A percentile compares a stretch with the other conserved stretches of the same genome.
These are phyloP conservation scores for Colletotrichum sansevieriae DNA, from an alignment of 2,329 filamentous ascomycete genomes.

Conservation along the genomic window DNA sequence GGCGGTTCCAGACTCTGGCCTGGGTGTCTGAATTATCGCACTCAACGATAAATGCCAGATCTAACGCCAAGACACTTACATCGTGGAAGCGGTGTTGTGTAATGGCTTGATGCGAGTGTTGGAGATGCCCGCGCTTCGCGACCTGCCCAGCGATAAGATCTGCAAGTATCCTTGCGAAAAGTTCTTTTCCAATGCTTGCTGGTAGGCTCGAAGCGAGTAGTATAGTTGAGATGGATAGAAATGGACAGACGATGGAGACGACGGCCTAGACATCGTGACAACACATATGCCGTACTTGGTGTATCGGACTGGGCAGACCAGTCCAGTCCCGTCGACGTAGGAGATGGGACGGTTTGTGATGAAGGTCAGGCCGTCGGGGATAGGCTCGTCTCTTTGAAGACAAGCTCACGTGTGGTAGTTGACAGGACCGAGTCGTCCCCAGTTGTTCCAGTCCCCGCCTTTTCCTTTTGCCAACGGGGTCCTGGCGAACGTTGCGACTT, in stretches of 20 bases:
- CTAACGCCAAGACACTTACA: slow-evolving; percentile 27
- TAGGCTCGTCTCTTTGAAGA: slow-evolving; percentile 37
- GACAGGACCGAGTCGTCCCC: slow-evolving; percentile 37
- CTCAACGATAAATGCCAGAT: not conserved
- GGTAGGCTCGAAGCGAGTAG: slow-evolving; percentile 18
- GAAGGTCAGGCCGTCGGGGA: slow-evolving; percentile 26
- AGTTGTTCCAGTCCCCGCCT: slow-evolving; percentile 33
- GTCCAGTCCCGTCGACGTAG: slow-evolving; percentile 17
- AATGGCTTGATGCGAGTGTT: slow-evolving; percentile 22
- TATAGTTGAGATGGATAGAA: slow-evolving; percentile 2
- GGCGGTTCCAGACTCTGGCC: not conserved
- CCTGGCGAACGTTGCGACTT: slow-evolving; percentile 33
- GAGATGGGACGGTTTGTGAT: slow-evolving; percentile 38
- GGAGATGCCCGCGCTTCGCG: slow-evolving; percentile 39
- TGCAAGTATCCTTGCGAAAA: slow-evolving; percentile 19
- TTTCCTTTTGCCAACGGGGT: slow-evolving; percentile 39
- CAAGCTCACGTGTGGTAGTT: slow-evolving; percentile 38
- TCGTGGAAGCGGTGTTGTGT: slow-evolving; percentile 32
- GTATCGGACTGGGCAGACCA: slow-evolving; percentile 31
- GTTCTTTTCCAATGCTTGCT: slow-evolving; percentile 5
- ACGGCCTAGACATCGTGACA: slow-evolving; percentile 26
- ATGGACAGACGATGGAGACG: not conserved
- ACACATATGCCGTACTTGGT: slow-evolving; percentile 21
- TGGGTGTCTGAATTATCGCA: not conserved
- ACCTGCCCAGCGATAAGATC: slow-evolving; percentile 31